These are phyloP conservation scores for Berkeleyomyces rouxiae DNA, from an alignment of 2,329 filamentous ascomycete genomes.

Conservation along the genomic window DNA sequence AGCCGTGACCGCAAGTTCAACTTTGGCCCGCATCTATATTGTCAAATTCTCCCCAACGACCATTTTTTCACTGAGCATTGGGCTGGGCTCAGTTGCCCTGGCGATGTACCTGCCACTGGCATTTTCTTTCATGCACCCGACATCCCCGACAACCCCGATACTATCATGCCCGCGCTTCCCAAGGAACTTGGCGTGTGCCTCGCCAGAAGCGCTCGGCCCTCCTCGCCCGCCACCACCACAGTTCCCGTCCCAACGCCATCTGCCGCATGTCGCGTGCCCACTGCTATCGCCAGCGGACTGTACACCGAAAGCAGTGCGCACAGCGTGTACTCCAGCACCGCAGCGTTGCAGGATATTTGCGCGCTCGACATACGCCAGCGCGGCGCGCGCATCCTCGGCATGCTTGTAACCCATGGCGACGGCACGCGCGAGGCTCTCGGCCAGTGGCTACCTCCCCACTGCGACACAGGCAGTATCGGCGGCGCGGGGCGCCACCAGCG, in stretches of 20 bases:
- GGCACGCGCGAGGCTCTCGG: constrained; percentile 4
- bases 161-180: not conserved
- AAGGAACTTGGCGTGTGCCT: constrained; percentile 10
- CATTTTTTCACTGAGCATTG: constrained; percentile 12
- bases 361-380: constrained; percentile 2
- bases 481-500: not conserved
- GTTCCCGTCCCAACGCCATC: not conserved
- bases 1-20: constrained; percentile 5
- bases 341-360: not conserved
- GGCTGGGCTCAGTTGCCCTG: constrained; percentile 7
- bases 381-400: constrained; percentile 2
- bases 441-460: constrained; percentile 9
- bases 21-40: constrained; percentile 12
- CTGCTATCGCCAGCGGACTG: not conserved
- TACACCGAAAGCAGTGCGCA: constrained; percentile 6
- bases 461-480: not conserved
- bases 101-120: not conserved
- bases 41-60: constrained; percentile 6
- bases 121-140: constrained; percentile 10
- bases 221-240: not conserved
- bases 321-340: constrained; percentile 2
- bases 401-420: constrained; percentile 5
- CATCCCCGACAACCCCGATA: constrained; percentile 6
- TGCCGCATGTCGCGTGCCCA: not conserved
- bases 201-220: not conserved